Evolutionary conservation across 177 flowering plant genomes (phyloP).

Genomic region (Vitis hybrid): DNA sequence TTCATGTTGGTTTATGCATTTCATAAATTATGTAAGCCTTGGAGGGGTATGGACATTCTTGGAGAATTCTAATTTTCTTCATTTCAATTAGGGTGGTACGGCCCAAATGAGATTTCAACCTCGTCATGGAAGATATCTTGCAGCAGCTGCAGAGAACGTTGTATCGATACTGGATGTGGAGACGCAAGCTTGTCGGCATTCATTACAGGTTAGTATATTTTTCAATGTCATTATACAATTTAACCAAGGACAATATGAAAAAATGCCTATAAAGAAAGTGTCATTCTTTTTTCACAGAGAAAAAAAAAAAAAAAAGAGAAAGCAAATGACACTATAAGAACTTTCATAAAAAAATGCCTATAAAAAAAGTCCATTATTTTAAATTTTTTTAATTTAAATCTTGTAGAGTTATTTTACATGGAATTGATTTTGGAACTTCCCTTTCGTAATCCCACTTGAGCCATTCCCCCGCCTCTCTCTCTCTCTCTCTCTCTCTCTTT

Average conservation of each 20-base stretch:
- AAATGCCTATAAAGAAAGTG: too few relatives aligned
- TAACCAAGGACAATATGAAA: not conserved
- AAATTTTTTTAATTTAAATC: too few relatives aligned
- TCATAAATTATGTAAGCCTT: not conserved
- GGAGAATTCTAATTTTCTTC: not conserved
- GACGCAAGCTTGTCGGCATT: slow-evolving; percentile 62
- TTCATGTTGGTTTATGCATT: not conserved
- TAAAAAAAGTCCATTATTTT: too few relatives aligned
- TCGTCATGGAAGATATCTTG: slow-evolving; percentile 69
- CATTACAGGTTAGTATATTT: slow-evolving; percentile 59
- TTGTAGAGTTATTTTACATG: too few relatives aligned
- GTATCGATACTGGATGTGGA: slow-evolving; percentile 79
- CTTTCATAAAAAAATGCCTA: too few relatives aligned
- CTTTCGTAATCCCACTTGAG: too few relatives aligned
- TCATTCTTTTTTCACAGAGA: too few relatives aligned
- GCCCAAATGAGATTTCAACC: slow-evolving; percentile 85
- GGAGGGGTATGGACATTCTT: not conserved
- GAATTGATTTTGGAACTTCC: too few relatives aligned
- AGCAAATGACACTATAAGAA: too few relatives aligned
- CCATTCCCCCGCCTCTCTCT: too few relatives aligned
- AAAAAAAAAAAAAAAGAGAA: too few relatives aligned
- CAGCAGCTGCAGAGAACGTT: slow-evolving; percentile 75
- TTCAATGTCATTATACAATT: not conserved
- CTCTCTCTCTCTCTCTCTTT: too few relatives aligned
- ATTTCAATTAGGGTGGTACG: slow-evolving; percentile 56